Percentiles rank a stretch among this genome's conserved stretches.
phyloP scores from a whole-genome alignment of 139 green algal genomes.

The Pseudopediastrum boryanum region DNA sequence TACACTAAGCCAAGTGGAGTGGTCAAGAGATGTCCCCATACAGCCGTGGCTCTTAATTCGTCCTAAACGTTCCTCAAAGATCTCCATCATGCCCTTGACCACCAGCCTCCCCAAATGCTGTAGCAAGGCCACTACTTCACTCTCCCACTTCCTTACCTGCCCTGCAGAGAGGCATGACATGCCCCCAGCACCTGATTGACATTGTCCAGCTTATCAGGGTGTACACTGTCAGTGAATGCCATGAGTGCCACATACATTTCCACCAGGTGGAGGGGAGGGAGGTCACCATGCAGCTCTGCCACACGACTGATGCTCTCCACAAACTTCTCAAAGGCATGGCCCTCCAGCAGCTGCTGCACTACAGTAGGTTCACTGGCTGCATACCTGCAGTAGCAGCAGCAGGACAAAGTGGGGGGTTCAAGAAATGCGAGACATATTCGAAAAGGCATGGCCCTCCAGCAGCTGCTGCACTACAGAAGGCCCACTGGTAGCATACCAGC shows the following conservation, averaged over 20 bases:
- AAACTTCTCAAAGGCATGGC: conserved; percentile 82
- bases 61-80: too few species aligned
- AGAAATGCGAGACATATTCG: too few species aligned
- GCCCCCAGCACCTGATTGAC: conserved; percentile 51
- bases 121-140: too few species aligned
- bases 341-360: conserved; percentile 51
- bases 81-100: too few species aligned
- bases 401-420: too few species aligned
- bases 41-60: too few species aligned
- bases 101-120: too few species aligned
- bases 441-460: conserved; percentile 73
- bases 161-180: conserved; percentile 31
- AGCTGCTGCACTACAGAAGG: conserved; percentile 48
- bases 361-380: conserved; percentile 41
- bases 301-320: conserved; percentile 59
- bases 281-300: conserved; percentile 67
- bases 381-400: conserved; percentile 18
- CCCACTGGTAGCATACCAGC: conserved; percentile 44
- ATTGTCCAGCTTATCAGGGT: conserved; percentile 51
- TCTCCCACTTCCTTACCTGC: too few species aligned
- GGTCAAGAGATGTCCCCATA: too few species aligned
- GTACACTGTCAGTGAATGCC: conserved; percentile 72
- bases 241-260: conserved; percentile 88
- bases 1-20: too few species aligned
- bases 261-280: conserved; percentile 58